Conservation (phyloP, 176 grass and related monocot species). For the Aegilops tauschii region DNA sequence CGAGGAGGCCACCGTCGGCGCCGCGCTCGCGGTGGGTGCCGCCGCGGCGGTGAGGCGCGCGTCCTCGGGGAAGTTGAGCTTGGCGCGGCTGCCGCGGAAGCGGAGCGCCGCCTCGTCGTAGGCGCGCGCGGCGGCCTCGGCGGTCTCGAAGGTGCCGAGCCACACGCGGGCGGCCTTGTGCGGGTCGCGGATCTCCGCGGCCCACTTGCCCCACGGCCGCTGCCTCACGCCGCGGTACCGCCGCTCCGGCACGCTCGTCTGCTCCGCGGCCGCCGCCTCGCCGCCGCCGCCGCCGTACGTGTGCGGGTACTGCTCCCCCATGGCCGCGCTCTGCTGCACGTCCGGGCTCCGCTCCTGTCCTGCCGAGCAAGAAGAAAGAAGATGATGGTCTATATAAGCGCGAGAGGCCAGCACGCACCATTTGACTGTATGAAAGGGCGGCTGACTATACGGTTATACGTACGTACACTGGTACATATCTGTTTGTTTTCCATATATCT, state of each 20-base stretch:
- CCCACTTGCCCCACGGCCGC: constrained; percentile 98
- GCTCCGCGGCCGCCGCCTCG: background rate
- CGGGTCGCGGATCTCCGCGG: constrained; percentile 96
- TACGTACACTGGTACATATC: background rate
- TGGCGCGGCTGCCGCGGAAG: constrained; percentile 86
- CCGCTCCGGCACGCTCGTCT: background rate
- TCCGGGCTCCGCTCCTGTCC: constrained; percentile 5
- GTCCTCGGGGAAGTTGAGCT: constrained; percentile 99
- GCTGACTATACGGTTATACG: background rate
- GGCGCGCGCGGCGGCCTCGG: constrained; percentile 88
- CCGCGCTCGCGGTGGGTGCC: background rate
- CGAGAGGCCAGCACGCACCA: background rate
- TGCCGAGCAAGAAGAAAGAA: background rate
- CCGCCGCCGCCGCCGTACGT: constrained; percentile 3
- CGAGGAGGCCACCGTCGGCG: background rate
- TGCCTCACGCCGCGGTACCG: constrained; percentile 90
- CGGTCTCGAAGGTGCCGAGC: constrained; percentile 95
- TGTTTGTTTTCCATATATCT: background rate
- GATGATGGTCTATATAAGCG: background rate
- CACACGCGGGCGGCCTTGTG: constrained; percentile 87
- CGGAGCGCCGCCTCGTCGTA: constrained; percentile 93
- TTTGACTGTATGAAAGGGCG: background rate
- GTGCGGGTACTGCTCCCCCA: constrained; percentile 51
- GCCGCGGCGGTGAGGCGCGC: constrained; percentile 38
- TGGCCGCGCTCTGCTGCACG: background rate